Evolutionary conservation across 495 filamentous ascomycete species (phyloP).

Genomic region (Xylaria cubensis): DNA sequence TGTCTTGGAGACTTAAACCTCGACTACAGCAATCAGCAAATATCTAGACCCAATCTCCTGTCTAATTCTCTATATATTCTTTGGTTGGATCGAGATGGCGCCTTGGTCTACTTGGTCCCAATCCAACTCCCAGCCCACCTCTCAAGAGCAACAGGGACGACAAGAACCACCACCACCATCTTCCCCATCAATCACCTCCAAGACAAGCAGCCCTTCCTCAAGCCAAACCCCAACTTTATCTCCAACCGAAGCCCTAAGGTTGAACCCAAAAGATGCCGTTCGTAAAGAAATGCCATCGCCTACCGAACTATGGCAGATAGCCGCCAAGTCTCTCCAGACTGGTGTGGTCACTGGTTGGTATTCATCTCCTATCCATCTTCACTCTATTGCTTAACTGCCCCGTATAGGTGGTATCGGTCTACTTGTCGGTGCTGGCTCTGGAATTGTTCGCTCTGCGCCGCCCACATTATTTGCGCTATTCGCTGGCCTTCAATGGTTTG

Average conservation of each 20-base stretch:
- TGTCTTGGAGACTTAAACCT: neutral
- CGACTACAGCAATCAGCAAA: neutral
- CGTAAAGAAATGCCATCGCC: slow-evolving; percentile 19
- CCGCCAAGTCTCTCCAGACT: slow-evolving; percentile 32
- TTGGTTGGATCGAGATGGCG: slow-evolving; percentile 10
- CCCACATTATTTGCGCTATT: slow-evolving; percentile 74
- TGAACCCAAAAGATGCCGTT: neutral
- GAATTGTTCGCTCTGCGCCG: slow-evolving; percentile 68
- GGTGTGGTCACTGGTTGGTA: slow-evolving; percentile 29
- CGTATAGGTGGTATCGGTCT: slow-evolving; percentile 71
- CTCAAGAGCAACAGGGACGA: slow-evolving; percentile 18
- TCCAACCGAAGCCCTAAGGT: neutral
- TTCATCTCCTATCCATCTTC: neutral
- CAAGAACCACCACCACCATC: slow-evolving; percentile 3
- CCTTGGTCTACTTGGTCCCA: slow-evolving; percentile 25
- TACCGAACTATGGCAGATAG: slow-evolving; percentile 28
- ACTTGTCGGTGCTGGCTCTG: slow-evolving; percentile 70
- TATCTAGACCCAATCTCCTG: neutral
- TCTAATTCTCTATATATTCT: neutral
- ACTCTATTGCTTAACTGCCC: slow-evolving; percentile 1
- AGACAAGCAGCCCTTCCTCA: neutral
- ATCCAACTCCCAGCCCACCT: slow-evolving; percentile 1
- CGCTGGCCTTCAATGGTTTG: slow-evolving; percentile 80
- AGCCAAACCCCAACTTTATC: neutral
- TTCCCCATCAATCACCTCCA: neutral